Evolutionary conservation across 1,284 basidiomycete genomes (phyloP), one percentile per base, ranked within the genome.

Genomic region (Puccinia horiana): DNA sequence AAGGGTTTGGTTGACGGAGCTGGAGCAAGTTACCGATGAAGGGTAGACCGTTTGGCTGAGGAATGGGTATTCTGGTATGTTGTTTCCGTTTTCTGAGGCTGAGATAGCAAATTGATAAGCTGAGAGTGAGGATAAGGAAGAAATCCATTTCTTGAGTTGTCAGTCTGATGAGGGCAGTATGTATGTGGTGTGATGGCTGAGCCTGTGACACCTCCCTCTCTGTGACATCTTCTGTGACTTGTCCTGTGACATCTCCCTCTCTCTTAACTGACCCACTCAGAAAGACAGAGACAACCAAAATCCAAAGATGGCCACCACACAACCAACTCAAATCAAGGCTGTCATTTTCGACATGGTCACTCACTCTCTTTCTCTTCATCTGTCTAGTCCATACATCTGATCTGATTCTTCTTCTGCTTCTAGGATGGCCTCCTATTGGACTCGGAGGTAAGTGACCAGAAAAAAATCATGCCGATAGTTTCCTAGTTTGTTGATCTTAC

Each of bases 371-470:
- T n/a, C n/a, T 44, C 58, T 37, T 54, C 26, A 54, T 58, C 37
- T 37, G 35, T 56, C 16, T 20, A 35, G 4, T 40, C 49, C n/a
- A 9, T 56, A n/a, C n/a, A n/a, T n/a, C n/a, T n/a, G n/a, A n/a
- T n/a, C n/a, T 35, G 56, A 47, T 58, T 0, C 52, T 8, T 78
- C 20, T 32, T 63, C 29, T 54, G 29, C 35, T 84, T 83, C 85
- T 85, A 79, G 86, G 86, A 87, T 83, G 86, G 86, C 49, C 84
- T 87, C 35, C 83, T 87, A 61, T 85, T 87, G 76, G 86, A 87
- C 76, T 84, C 84, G 37, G 86, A 87, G 69, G 83, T 85, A 58
- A 83, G 70, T 73, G 26, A n/a, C 14, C 3, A 74, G 69, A 8
- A 76, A 44, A 14, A 6, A 26, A n/a, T 29, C 67, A 67, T 20